These are phyloP conservation scores for Aspergillus ochraceoroseus DNA, from an alignment of 2,329 filamentous ascomycete species.

Conservation along the genomic window DNA sequence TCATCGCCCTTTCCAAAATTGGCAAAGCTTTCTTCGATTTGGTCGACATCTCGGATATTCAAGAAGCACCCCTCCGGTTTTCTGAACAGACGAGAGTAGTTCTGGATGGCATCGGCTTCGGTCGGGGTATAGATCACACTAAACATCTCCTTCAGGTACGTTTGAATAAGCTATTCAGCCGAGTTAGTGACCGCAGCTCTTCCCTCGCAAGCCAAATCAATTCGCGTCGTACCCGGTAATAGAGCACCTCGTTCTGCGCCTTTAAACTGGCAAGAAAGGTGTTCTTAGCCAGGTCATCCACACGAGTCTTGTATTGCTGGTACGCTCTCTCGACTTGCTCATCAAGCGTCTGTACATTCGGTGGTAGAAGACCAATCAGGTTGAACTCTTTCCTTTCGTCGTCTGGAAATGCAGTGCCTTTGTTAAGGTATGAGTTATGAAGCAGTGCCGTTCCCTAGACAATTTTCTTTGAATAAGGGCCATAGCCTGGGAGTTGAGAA, in stretches of 20 bases:
- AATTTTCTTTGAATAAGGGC: too few species aligned
- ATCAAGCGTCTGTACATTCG: conserved; percentile 67
- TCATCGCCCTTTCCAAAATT: conserved; percentile 68
- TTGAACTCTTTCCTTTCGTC: conserved; percentile 66
- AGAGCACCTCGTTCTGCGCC: conserved; percentile 79
- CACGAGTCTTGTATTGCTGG: conserved; percentile 64
- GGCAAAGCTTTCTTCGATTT: conserved; percentile 61
- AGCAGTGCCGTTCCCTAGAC: conserved; percentile 52
- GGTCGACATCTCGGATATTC: conserved; percentile 64
- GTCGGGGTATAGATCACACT: conserved; percentile 59
- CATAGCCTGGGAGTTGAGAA: background rate
- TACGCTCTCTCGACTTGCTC: conserved; percentile 74
- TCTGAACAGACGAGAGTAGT: conserved; percentile 74
- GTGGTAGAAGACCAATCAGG: conserved; percentile 67
- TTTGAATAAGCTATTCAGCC: conserved; percentile 2
- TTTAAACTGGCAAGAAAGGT: conserved; percentile 82
- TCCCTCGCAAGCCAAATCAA: background rate
- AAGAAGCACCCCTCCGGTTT: conserved; percentile 76
- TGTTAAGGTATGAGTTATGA: conserved; percentile 68
- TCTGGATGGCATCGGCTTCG: conserved; percentile 80
- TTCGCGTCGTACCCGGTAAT: conserved; percentile 61
- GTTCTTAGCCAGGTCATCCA: conserved; percentile 71
- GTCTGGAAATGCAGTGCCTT: conserved; percentile 70
- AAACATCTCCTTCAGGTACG: conserved; percentile 14
- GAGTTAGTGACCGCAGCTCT: background rate